A percentile compares a stretch with the other conserved stretches of the same genome.
These are phyloP conservation scores for Pleurozium schreberi DNA, from an alignment of 225 moss, liverwort and hornwort species.

Conservation along the genomic window DNA sequence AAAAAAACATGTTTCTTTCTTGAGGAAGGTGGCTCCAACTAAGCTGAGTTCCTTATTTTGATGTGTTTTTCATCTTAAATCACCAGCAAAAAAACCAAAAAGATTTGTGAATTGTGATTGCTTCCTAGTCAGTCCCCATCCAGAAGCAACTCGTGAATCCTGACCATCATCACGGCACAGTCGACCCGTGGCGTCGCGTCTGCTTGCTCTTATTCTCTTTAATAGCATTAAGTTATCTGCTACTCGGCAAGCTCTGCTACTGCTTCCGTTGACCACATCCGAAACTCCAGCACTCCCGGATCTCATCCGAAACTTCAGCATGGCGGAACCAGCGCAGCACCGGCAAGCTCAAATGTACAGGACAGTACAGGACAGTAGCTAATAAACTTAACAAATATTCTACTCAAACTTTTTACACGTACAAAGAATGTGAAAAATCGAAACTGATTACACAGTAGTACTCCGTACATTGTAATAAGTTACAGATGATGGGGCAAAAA, in stretches of 20 bases:
- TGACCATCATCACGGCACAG: not conserved
- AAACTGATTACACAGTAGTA: not conserved
- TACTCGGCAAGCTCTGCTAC: not conserved
- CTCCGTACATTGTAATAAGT: no score
- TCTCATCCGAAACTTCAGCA: not conserved
- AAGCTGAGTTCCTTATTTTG: not conserved
- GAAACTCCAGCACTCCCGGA: not conserved
- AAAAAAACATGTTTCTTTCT: not conserved
- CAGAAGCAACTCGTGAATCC: not conserved
- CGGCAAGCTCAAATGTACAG: no score
- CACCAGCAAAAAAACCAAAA: not conserved
- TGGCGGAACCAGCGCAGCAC: not conserved
- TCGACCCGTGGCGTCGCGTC: not conserved
- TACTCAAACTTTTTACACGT: not conserved
- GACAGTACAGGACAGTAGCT: no score
- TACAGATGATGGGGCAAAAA: not conserved
- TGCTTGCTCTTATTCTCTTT: not conserved
- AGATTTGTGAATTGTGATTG: no score
- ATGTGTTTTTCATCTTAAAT: no score
- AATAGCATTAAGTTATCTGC: not conserved
- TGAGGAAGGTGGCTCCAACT: not conserved
- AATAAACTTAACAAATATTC: not conserved
- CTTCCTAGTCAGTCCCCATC: no score
- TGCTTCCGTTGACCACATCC: not conserved
- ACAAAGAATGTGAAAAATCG: not conserved